These are phyloP conservation scores for Akanthomyces dipterigenus DNA, from an alignment of 2,329 filamentous ascomycete genomes.

Conservation along the genomic window DNA sequence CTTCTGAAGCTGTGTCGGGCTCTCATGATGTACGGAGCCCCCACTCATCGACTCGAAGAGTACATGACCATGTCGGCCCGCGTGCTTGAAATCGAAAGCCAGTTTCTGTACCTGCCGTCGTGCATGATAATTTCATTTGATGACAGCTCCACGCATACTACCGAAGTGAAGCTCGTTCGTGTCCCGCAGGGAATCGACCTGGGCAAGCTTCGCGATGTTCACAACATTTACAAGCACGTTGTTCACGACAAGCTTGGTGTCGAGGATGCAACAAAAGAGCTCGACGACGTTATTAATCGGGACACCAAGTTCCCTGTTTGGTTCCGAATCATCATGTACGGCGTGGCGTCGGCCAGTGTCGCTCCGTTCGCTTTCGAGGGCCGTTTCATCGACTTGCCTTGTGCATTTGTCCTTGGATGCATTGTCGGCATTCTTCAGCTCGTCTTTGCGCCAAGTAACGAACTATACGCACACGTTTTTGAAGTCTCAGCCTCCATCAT, in stretches of 20 bases:
- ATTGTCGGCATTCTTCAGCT: slow-evolving; percentile 70
- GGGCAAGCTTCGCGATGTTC: slow-evolving; percentile 65
- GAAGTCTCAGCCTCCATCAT: slow-evolving; percentile 52
- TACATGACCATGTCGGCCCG: slow-evolving; percentile 86
- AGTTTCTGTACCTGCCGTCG: slow-evolving; percentile 83
- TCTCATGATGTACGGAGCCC: slow-evolving; percentile 84
- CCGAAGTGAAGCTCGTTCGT: slow-evolving; percentile 71
- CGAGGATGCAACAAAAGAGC: slow-evolving; percentile 57
- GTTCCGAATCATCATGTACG: slow-evolving; percentile 61
- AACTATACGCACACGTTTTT: slow-evolving; percentile 54
- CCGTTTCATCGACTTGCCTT: slow-evolving; percentile 68
- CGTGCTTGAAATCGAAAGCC: slow-evolving; percentile 82
- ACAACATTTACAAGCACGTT: slow-evolving; percentile 76
- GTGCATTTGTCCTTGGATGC: slow-evolving; percentile 69
- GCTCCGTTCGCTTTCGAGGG: slow-evolving; percentile 76
- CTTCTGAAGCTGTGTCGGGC: slow-evolving; percentile 77
- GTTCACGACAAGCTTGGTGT: slow-evolving; percentile 69
- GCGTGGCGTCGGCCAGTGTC: slow-evolving; percentile 67
- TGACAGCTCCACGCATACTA: slow-evolving; percentile 64
- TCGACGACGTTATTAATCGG: slow-evolving; percentile 48
- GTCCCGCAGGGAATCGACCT: slow-evolving; percentile 64
- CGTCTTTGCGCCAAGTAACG: slow-evolving; percentile 65
- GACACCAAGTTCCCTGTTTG: slow-evolving; percentile 43
- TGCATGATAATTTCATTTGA: slow-evolving; percentile 95
- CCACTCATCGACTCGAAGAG: slow-evolving; percentile 84